Base-by-base conservation (phyloP, 176 grass and related monocot genomes). In the Alopecurus myosuroides region DNA sequence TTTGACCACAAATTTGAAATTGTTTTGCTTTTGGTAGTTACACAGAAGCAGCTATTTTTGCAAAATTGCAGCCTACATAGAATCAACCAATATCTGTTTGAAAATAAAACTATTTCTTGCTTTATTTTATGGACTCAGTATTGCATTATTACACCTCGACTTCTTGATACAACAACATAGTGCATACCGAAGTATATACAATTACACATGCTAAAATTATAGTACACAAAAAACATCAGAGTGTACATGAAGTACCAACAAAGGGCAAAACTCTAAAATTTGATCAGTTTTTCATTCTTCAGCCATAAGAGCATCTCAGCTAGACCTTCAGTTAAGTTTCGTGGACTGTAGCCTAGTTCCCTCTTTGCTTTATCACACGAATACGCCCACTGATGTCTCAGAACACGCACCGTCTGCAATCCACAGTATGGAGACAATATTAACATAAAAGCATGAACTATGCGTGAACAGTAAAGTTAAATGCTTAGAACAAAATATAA, bases 361-460 rank as follows among this genome's bases (percentile, higher is more conserved):
- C 31, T 82, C 66, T 85, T 94, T 4, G 93, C 93, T 77, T 94
- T 96, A 2, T 95, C 91, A 20, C 89, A 96, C 17, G 97, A 99
- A 86, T 96, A 99, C 52, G 91, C 84, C 97, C 97, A 96, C 88
- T 99, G 91, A 84, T 87, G 91, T 84, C 84, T 87, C 77, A 98
- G 51, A 48, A 94, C 91, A 63, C 66, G 70, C 22, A 99, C 97
- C 5, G 88, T 76, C 97, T 99, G 91, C 81, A 92, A 78, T 31
- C 36, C 20, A 69, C 55, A 61, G 42, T n/a, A 81, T 30, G 61
- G 34, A 75, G 10, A 82, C 65, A 52, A 40, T 84, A 48, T 83
- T 66, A 86, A 33, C 60, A 83, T 5, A 83, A 37, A 20, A 66
- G 17, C 22, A 83, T 6, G 19, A 3, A 20, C 25, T 62, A 72